phyloP scores from a whole-genome alignment of 2,329 filamentous ascomycete genomes.

The Hirsutella thompsonii region DNA sequence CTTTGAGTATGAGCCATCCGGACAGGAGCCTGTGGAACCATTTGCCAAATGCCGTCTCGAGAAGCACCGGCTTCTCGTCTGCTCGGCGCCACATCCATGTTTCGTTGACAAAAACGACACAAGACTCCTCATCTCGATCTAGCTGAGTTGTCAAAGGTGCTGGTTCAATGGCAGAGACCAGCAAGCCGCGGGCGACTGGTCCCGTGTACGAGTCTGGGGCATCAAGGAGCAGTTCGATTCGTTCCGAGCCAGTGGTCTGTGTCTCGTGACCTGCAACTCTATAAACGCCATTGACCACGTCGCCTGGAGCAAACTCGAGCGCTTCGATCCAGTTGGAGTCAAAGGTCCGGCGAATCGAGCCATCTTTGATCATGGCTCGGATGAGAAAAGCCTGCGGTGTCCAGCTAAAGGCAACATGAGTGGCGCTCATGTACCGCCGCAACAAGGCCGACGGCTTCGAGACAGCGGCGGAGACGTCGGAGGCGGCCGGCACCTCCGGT shows the following conservation, averaged over 20 bases:
- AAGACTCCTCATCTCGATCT: not conserved
- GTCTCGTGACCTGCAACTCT: conserved; percentile 12
- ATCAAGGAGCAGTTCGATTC: conserved; percentile 16
- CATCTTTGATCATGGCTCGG: conserved; percentile 10
- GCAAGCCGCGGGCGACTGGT: conserved; percentile 10
- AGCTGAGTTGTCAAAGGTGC: not conserved
- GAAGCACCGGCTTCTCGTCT: conserved; percentile 14
- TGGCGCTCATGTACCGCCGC: conserved; percentile 13
- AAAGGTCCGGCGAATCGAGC: conserved; percentile 11
- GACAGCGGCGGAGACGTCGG: conserved; percentile 2
- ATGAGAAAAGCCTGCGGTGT: conserved; percentile 19
- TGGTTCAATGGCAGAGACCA: conserved; percentile 11
- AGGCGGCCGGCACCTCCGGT: conserved; percentile 4
- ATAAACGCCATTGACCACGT: conserved; percentile 20
- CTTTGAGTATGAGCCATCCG: conserved; percentile 16
- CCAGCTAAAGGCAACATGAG: conserved; percentile 18
- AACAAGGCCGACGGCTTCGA: conserved; percentile 9
- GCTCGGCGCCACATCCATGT: conserved; percentile 24
- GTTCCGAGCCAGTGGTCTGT: conserved; percentile 5
- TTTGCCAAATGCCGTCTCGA: conserved; percentile 14
- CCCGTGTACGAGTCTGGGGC: conserved; percentile 9
- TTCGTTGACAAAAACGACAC: conserved; percentile 20
- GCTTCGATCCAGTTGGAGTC: conserved; percentile 9
- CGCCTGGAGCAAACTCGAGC: conserved; percentile 11
- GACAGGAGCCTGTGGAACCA: conserved; percentile 17